Percentiles rank a stretch among this genome's conserved stretches.
These are phyloP conservation scores for Xylogone sp. DNA, from an alignment of 2,329 filamentous ascomycete genomes.

Conservation along the genomic window DNA sequence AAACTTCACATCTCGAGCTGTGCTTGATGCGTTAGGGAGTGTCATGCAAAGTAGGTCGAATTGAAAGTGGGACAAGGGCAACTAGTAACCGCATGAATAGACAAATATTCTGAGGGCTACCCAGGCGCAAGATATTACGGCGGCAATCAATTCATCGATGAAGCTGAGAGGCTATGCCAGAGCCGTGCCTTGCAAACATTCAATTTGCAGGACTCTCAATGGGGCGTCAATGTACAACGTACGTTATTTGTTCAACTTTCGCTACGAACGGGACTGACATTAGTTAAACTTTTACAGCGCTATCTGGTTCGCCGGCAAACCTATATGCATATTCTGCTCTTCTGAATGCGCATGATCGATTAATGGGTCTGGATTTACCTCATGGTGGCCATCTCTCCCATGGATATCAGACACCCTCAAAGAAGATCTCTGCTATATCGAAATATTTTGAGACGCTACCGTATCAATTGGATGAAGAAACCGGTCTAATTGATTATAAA, in stretches of 20 bases:
- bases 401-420: slow-evolving; percentile 92
- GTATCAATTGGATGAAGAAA: slow-evolving; percentile 86
- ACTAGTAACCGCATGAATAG: slow-evolving; percentile 41
- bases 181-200: slow-evolving; percentile 85
- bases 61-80: slow-evolving; percentile 20
- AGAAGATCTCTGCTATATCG: slow-evolving; percentile 96
- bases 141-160: slow-evolving; percentile 93
- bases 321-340: slow-evolving; percentile 88
- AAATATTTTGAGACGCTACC: slow-evolving; percentile 99
- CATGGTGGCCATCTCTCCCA: slow-evolving; percentile 96
- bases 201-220: slow-evolving; percentile 76
- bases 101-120: slow-evolving; percentile 99
- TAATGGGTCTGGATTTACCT: slow-evolving; percentile 96
- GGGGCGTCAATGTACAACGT: slow-evolving; percentile 97
- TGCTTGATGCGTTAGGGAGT: slow-evolving; percentile 86
- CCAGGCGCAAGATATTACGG: slow-evolving; percentile 95
- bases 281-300: slow-evolving; percentile 13
- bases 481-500: slow-evolving; percentile 92
- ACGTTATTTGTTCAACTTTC: slow-evolving; percentile 25
- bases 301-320: slow-evolving; percentile 62
- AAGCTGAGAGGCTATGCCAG: slow-evolving; percentile 86
- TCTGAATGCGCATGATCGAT: slow-evolving; percentile 85
- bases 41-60: slow-evolving; percentile 79
- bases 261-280: slow-evolving; percentile 11
- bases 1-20: slow-evolving; percentile 92